A percentile compares a stretch with the other conserved stretches of the same genome.
Conservation (phyloP, 306 rosid genomes). For the Vicia sativa region DNA sequence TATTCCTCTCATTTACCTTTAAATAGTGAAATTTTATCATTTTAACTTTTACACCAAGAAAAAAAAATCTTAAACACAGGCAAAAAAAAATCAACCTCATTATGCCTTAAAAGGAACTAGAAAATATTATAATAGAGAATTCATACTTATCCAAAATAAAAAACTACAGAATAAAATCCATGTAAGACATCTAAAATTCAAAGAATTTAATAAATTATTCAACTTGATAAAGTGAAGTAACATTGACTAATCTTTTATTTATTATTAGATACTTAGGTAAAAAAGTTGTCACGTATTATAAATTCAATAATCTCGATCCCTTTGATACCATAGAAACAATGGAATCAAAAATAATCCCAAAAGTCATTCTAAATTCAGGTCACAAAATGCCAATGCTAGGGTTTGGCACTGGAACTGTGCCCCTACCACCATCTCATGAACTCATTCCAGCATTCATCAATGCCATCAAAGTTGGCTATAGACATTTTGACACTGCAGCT, state of each 20-base stretch:
- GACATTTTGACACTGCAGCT: slow-evolving; percentile 56
- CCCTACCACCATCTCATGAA: slow-evolving; percentile 38
- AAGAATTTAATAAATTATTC: no score
- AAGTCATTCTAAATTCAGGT: slow-evolving; percentile 43
- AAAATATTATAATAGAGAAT: no score
- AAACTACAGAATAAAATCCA: no score
- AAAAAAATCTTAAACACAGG: neutral
- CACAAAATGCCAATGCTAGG: slow-evolving; percentile 44
- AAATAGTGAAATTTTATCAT: no score
- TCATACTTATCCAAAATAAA: no score
- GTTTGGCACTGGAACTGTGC: slow-evolving; percentile 40
- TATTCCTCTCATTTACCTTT: no score
- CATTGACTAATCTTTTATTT: no score
- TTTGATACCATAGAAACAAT: slow-evolving; percentile 5
- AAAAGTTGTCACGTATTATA: neutral
- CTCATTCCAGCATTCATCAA: slow-evolving; percentile 35
- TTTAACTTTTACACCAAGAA: no score
- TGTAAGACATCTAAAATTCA: no score
- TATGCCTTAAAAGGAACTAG: neutral
- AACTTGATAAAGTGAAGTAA: no score
- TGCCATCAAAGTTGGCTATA: slow-evolving; percentile 42
- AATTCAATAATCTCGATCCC: neutral
- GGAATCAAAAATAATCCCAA: slow-evolving; percentile 33
- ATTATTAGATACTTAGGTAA: no score
- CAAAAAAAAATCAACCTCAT: neutral